Evolutionary conservation across 1,284 basidiomycete species (phyloP).

Genomic region (Apiotrichum akiyoshidainum): DNA sequence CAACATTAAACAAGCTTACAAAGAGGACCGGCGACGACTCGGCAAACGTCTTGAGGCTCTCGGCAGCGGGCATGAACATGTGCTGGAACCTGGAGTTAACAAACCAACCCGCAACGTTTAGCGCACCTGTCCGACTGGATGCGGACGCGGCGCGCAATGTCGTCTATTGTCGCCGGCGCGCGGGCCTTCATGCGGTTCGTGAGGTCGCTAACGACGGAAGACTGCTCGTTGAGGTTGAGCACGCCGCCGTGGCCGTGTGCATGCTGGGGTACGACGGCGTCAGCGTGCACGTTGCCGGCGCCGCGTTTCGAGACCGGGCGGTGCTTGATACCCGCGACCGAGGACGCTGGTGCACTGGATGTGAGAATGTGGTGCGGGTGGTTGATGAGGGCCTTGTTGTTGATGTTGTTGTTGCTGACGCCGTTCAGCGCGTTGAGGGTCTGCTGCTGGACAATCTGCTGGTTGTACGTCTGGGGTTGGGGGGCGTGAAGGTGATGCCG

Average conservation of each 20-base stretch:
- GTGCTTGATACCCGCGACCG: neutral
- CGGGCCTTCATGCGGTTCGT: neutral
- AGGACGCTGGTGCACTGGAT: no score
- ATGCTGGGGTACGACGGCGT: neutral
- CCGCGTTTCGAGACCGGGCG: neutral
- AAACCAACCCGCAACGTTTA: neutral
- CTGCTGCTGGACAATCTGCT: neutral
- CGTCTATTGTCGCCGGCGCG: constrained; percentile 4
- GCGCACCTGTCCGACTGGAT: constrained; percentile 37
- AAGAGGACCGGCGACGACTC: constrained; percentile 39
- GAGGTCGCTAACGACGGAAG: neutral
- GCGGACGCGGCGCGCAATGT: constrained; percentile 23
- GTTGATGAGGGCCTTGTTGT: neutral
- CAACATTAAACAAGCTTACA: constrained; percentile 18
- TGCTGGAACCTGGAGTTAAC: constrained; percentile 28
- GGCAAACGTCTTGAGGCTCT: constrained; percentile 32
- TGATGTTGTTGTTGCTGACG: neutral
- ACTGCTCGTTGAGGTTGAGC: neutral
- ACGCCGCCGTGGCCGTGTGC: neutral
- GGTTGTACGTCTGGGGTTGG: neutral
- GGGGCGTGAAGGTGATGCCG: neutral
- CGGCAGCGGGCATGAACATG: constrained; percentile 33
- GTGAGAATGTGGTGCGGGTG: no score
- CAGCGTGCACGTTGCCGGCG: neutral
- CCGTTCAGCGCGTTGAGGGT: neutral